Base-by-base conservation (phyloP, 768 basidiomycete species). In the Panellus pusillus region DNA sequence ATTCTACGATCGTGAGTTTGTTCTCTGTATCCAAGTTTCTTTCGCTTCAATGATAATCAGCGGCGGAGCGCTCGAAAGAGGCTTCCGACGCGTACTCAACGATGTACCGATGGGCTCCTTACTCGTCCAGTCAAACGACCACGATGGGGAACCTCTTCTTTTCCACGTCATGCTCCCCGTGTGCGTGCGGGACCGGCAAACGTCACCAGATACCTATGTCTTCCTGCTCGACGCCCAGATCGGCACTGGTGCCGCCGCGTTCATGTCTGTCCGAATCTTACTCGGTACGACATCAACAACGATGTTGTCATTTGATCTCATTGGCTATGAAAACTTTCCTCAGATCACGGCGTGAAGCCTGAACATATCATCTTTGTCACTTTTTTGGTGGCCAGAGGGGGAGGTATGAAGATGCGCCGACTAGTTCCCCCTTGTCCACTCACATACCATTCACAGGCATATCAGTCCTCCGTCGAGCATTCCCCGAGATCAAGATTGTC, bases 171-270 rank as follows among this genome's bases (percentile, higher is more conserved):
- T 83, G 73, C 80, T 99, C 19, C 96, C 96, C 1, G 68, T 74
- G 4, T 87, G 76, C 65, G 69, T 98, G 47, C 87, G 91, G 36
- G 70, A 80, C 11, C 74, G 86, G 38, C 74, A 82, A 46, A 72
- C 75, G 35, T 93, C 94, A 3, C 69, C 75, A 55, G 73, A 89
- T 28, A 74, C 88, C 0, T 91, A 84, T 74, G 95, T 97, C 1
- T 89, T 97, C 67, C 69, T 99, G 11, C 77, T 98, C 38, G 96
- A 98, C 65, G 88, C 91, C 15, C 94, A 96, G 87, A 93, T 98
- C 67, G 93, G 92, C 6, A 98, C 96, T 0, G 96, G 87, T 5
- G 94, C 95, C 0, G 84, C 91, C 4, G 87, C 87, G 17, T 90
- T 98, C 68, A 98, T 98, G 96, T 88, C 94, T 0, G 91, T 99